Conservation (phyloP, 2,329 filamentous ascomycete species). For the Xylogone sp. region DNA sequence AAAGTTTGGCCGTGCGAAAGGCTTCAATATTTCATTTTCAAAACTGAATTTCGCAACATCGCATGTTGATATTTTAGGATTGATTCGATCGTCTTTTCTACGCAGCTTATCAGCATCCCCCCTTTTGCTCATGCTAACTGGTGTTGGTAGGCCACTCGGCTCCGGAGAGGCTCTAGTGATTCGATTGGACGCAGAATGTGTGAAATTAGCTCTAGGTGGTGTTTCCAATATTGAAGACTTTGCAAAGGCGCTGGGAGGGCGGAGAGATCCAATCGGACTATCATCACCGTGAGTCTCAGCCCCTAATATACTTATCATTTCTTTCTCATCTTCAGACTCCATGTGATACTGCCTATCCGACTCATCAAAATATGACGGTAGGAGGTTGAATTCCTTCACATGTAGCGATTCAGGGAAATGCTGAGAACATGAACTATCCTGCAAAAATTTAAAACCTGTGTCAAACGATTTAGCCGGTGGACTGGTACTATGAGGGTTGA, state of each 20-base stretch:
- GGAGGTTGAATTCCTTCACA: not conserved
- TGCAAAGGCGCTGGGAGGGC: too few species aligned
- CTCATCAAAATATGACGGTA: not conserved
- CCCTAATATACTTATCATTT: conserved; percentile 18
- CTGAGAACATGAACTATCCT: not conserved
- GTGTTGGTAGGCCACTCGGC: not conserved
- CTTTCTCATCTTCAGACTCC: conserved; percentile 20
- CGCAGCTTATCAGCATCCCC: not conserved
- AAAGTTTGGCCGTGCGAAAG: conserved; percentile 49
- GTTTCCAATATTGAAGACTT: too few species aligned
- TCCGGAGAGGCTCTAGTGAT: not conserved
- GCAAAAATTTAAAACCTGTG: too few species aligned
- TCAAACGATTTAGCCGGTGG: too few species aligned
- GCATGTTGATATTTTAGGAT: not conserved
- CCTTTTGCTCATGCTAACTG: not conserved
- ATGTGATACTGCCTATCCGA: conserved; percentile 22
- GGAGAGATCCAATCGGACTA: not conserved
- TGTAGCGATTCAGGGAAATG: not conserved
- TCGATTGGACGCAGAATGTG: not conserved
- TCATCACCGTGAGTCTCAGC: too few species aligned
- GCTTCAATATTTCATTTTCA: conserved; percentile 28
- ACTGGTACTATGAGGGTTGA: too few species aligned
- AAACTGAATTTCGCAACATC: conserved; percentile 7
- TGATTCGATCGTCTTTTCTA: not conserved
- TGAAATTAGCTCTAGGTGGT: too few species aligned